Conservation (phyloP, 1,284 basidiomycete genomes). For the Leccinum colubrinum region DNA sequence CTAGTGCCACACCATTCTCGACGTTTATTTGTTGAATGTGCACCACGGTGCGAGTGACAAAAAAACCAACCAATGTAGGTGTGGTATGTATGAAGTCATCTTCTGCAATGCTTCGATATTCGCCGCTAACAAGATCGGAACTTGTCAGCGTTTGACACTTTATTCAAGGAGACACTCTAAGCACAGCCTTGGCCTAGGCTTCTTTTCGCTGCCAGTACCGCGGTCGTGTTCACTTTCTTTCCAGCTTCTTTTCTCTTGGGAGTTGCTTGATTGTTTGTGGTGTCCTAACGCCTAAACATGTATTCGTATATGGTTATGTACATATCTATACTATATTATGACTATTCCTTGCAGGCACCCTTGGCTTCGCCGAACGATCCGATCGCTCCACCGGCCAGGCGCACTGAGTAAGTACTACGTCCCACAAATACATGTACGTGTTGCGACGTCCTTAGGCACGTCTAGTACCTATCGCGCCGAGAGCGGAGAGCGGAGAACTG, state of each 20-base stretch:
- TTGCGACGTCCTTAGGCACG: background rate
- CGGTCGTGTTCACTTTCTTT: background rate
- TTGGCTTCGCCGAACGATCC: background rate
- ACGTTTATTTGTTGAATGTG: too few species aligned
- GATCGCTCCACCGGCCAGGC: background rate
- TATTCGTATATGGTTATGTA: background rate
- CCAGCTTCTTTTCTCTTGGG: background rate
- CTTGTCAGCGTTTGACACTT: too few species aligned
- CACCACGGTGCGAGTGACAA: too few species aligned
- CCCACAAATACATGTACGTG: background rate
- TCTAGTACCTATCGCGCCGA: background rate
- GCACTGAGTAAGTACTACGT: background rate
- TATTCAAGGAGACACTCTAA: background rate
- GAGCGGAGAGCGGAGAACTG: background rate
- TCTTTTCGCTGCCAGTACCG: too few species aligned
- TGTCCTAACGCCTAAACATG: background rate
- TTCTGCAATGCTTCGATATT: background rate
- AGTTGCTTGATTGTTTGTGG: background rate
- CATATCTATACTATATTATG: background rate
- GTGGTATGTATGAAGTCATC: background rate
- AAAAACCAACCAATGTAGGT: background rate
- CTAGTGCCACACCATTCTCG: too few species aligned
- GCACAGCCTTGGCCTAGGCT: background rate
- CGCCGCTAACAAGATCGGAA: too few species aligned
- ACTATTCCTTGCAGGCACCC: background rate